Base-by-base conservation (phyloP, 192 early-diverging fungal genomes). In the Irineochytrium annulatum region DNA sequence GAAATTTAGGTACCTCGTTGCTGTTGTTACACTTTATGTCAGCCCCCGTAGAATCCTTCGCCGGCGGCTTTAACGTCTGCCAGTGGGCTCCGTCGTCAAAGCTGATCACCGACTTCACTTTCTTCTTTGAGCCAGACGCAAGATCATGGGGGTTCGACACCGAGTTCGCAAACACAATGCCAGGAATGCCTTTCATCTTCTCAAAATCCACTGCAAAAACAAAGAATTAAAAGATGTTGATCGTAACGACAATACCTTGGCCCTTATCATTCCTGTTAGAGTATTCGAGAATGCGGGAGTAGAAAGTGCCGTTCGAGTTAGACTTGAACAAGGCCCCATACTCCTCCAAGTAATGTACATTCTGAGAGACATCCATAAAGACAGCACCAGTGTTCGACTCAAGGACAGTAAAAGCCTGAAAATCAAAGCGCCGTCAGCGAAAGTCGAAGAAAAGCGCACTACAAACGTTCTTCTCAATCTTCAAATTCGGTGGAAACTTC, bases 291-390 rank as follows among this genome's bases (percentile, higher is more conserved):
- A 86, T 81, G 24, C 79, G 60, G 41, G 86, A 84, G 73, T 85
- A 97, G 69, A 78, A 87, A 6, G 85, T 84, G 37, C 91, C 93
- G 48, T 94, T 85, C 43, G 77, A 78, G 71, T 94, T 92, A 46
- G 92, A 93, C 57, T 91, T 92, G 76, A 94, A 93, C 14, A 99
- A 74, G 6, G 75, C 86, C 30, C 96, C 96, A 64, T 76, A 89
- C 65, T 94, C 87, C 24, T 63, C 69, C 0, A 81, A 81, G 22
- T 68, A 24, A 5, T 60, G 31, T 4, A 44, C 41, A 31, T 44
- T 55, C 65, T 70, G 62, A 14, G 30, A 60, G 22, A 71, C 60
- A 48, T 78, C 77, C 34, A 82, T 34, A 46, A 79, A 82, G 1
- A 82, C 53, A 6, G 67, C 65, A 43, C 63, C 64, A 0, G 89